Evolutionary conservation across 1,139 yeast genomes (phyloP), one percentile per base, ranked within the genome.

Genomic region (Suhomyces bribrorum): DNA sequence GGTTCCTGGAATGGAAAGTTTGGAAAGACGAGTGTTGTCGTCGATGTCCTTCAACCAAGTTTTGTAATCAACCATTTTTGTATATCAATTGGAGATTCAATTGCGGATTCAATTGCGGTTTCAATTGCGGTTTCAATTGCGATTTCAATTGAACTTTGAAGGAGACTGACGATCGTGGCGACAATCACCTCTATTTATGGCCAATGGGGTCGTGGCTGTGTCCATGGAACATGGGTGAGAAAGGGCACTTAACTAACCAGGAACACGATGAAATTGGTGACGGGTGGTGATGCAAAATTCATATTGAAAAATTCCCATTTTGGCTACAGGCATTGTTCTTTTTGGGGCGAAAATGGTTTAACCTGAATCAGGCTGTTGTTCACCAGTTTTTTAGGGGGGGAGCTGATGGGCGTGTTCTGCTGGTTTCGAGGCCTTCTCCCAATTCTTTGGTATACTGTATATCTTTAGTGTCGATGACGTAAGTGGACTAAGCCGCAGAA

Each of bases 1-100:
- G 13, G 94, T 84, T 12, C 94, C 95, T 5, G 94, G 89, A 41
- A 85, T 69, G 0, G 90, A 70, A 41, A 86, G 68, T 47, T 73
- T 64, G 6, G 83, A 69, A 34, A 85, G 47, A 27, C 56, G 55
- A 29, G 73, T 66, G 57, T 79, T 68, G 57, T 82, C 86, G 42
- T 67, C 62, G 41, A 83, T 56, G 11, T 73, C 69, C 30, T 62
- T 59, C 66, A 81, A 64, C 94, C 94, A 85, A 35, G 64, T 43
- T 48, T 59, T 58, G 51, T 66, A 69, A 43, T 69, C 50, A 31
- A 70, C 75, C 77, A 71, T 71, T 45, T 41, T 61, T 32, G 14
- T 20, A 11, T n/a, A 5, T 26, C 18, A 12, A 8, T 20, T 8
- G 23, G 23, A 8, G 14, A 17, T 9, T 18, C 15, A 32, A 32